These are phyloP conservation scores for Saccharomycopsis olivae DNA, from an alignment of 805 yeast species.

Conservation along the genomic window DNA sequence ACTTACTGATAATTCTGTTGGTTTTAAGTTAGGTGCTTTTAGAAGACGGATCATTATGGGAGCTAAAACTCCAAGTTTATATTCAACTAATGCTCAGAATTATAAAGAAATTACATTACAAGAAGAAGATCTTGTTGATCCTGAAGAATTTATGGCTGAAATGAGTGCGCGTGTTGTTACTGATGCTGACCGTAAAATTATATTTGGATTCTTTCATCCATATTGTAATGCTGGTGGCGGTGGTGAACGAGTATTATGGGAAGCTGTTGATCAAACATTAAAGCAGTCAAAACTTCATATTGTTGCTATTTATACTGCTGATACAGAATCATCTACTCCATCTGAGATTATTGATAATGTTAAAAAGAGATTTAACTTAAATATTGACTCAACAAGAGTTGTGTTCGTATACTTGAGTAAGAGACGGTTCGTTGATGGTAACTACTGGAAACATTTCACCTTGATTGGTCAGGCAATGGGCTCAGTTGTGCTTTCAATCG, in stretches of 20 bases:
- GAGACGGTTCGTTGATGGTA: constrained; percentile 55
- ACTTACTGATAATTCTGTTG: constrained; percentile 1
- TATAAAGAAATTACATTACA: constrained; percentile 1
- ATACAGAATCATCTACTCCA: constrained; percentile 35
- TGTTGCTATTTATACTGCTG: constrained; percentile 67
- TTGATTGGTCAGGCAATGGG: constrained; percentile 84
- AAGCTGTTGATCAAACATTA: constrained; percentile 70
- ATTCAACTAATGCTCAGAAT: background rate
- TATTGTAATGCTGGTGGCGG: constrained; percentile 96
- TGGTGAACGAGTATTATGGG: constrained; percentile 96
- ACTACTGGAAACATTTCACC: constrained; percentile 70
- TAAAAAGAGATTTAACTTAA: constrained; percentile 43
- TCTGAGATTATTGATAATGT: constrained; percentile 42
- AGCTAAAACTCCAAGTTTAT: constrained; percentile 7
- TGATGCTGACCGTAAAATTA: constrained; percentile 31
- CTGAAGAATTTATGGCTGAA: constrained; percentile 7
- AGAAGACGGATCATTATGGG: constrained; percentile 7
- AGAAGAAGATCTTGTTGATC: constrained; percentile 1
- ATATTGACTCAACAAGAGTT: constrained; percentile 40
- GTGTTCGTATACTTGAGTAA: constrained; percentile 50
- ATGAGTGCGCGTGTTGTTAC: constrained; percentile 5
- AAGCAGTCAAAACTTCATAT: constrained; percentile 36
- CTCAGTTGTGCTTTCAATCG: constrained; percentile 53
- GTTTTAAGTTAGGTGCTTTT: constrained; percentile 8
- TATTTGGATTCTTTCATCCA: constrained; percentile 91